Evolutionary conservation across 2,329 filamentous ascomycete genomes (phyloP), one percentile per base, ranked within the genome.

Genomic region (Xylaria sp.): DNA sequence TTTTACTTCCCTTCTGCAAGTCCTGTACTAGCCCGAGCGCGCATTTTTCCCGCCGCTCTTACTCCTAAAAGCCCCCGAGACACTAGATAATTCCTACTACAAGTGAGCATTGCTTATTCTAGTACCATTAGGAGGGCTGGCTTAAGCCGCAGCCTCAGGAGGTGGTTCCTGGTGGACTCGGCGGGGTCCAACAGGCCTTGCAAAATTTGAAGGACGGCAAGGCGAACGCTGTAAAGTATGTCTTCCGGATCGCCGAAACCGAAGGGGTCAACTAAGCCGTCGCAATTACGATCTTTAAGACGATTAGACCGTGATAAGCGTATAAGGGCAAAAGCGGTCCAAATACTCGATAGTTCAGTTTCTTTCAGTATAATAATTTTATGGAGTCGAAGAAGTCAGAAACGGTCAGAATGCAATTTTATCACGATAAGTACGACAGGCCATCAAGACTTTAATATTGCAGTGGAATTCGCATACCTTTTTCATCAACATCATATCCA

Each of bases 161-260:
- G 32, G 73, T 81, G 9, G 72, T 79, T 7, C 70, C 72, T 8
- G 78, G 78, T 9, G 75, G 75, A 0, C 69, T 82, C 4, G 72
- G 76, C 12, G 79, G 78, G 2, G 74, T 82, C 9, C 68, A 82
- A 60, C 67, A 73, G 36, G 80, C 74, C 1, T 64, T 82, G 39
- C 72, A 79, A 28, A 73, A 77, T 43, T 67, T 81, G 68, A 74
- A 73, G 34, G 74, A 76, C 4, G 77, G 76, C 1, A 79, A 79
- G 70, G 77, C 83, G n/a, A 81, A 80, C 66, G 82, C 79, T 13
- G 75, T 80, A 39, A 85, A 85, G 76, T 77, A 84, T 45, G 83
- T 85, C 1, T 83, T 77, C 62, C 68, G 72, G 23, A 75, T 77
- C 56, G 72, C 70, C 1, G 75, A 76, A 4, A 77, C 25, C 13